Base-by-base conservation (phyloP, 2,329 filamentous ascomycete species). In the Emmonsia crescens region DNA sequence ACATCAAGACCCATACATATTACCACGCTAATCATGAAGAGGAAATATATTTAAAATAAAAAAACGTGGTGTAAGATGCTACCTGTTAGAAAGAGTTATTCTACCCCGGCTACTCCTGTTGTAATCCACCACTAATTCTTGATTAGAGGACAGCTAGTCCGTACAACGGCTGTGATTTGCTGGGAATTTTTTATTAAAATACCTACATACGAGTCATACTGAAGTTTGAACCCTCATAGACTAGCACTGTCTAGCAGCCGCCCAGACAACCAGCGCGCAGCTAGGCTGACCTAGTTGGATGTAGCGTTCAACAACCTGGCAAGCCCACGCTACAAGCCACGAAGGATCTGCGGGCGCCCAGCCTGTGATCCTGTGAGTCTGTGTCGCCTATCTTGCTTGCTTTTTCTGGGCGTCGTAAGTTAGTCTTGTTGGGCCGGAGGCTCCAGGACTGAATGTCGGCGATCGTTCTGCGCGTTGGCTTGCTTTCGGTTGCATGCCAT, bases 321-420 rank as follows among this genome's bases (percentile, higher is more conserved):
- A 40, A 19, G 36, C 9, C 54, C 54, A 56, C 54, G 54, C 54
- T 56, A 56, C 54, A 57, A 57, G 54, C 54, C 54, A 57, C 54
- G 54, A 57, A 57, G 54, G 54, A 57, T 57, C 54, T 57, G 38
- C 54, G 36, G 33, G n/a, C 36, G 31, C 33, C 54, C 33, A 40
- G 54, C 31, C 14, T 33, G 29, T 29, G 46, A 49, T 8, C 14
- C 46, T 27, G 46, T 27, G 46, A 49, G 46, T 29, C 4, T 49
- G 46, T 49, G 27, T 29, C 46, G 46, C 46, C 27, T 29, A 21
- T 16, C 9, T 2, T 49, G 46, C 46, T 49, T 49, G 24, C 24
- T 49, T 49, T 49, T 49, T 29, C 24, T 12, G 36, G 8, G 36
- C 36, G 36, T 3, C 36, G 14, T 9, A 38, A 38, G 36, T n/a